These are phyloP conservation scores for Sarocladium brachiariae DNA, from an alignment of 2,329 filamentous ascomycete genomes.

Conservation along the genomic window DNA sequence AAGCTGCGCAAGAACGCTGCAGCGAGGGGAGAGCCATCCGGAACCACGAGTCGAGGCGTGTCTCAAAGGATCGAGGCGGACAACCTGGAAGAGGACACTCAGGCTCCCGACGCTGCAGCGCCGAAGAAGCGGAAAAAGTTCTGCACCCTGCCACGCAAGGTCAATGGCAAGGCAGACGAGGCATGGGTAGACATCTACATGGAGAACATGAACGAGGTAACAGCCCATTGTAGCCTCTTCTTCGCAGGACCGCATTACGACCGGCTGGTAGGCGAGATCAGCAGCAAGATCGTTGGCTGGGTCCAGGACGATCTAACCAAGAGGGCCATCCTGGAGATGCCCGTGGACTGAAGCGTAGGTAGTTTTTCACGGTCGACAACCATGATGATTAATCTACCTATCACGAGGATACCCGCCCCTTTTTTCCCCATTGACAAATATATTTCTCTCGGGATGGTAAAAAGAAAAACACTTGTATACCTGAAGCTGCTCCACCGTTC, in stretches of 20 bases:
- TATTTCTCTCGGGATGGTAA: too few species aligned
- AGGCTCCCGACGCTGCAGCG: slow-evolving; percentile 4
- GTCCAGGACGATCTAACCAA: slow-evolving; percentile 53
- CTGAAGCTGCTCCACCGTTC: not conserved
- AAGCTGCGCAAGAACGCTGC: slow-evolving; percentile 17
- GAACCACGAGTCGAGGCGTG: too few species aligned
- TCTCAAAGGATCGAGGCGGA: too few species aligned
- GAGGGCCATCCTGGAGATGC: slow-evolving; percentile 27
- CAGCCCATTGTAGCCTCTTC: slow-evolving; percentile 79
- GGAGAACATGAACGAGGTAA: slow-evolving; percentile 77
- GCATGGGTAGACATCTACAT: slow-evolving; percentile 77
- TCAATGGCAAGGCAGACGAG: slow-evolving; percentile 51
- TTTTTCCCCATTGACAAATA: too few species aligned
- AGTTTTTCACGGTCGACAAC: too few species aligned
- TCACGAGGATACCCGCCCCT: too few species aligned
- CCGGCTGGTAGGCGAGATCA: slow-evolving; percentile 67
- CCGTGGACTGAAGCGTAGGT: slow-evolving; percentile 9
- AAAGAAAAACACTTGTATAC: too few species aligned
- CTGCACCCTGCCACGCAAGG: slow-evolving; percentile 60
- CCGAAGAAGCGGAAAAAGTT: slow-evolving; percentile 50
- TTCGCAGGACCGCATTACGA: slow-evolving; percentile 68
- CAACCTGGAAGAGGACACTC: too few species aligned
- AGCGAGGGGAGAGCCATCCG: not conserved
- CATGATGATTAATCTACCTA: too few species aligned
- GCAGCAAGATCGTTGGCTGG: slow-evolving; percentile 61